Evolutionary conservation across 495 filamentous ascomycete genomes (phyloP), one percentile per base, ranked within the genome.

Genomic region (Alectoria sarmentosa): DNA sequence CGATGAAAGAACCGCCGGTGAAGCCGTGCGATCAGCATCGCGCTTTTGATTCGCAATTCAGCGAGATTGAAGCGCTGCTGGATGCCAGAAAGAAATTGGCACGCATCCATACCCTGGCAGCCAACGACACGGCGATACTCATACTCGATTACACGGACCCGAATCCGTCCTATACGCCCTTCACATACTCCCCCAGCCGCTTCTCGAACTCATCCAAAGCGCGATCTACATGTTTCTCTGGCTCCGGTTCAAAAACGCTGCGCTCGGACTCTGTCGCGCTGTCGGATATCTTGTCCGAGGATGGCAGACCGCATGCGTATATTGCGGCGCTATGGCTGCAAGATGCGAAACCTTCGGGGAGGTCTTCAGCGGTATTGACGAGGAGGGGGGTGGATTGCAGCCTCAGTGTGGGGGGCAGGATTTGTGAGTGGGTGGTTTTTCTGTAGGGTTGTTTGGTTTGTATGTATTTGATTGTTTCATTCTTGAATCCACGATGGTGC

Each of bases 381-480:
- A 30, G 13, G 38, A 38, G 26, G 2, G 23, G 48, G 17, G 32
- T 54, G 17, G 61, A 63, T 13, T 63, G 61, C 15, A 49, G 37
- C 6, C 11, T 23, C 14, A 10, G 15, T 0, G 11, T 41, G 9
- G 38, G 5, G 4, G 52, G 61, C 13, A 10, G 6, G n/a, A 21
- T n/a, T 1, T 57, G n/a, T 42, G 49, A 63, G 21, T 63, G 61
- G 61, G 48, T 56, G 1, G 41, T 63, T 9, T 54, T 63, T n/a
- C 28, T 63, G 28, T 63, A 44, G 38, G 6, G 4, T 55, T 30
- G 8, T 32, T 14, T 13, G 13, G 23, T 14, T 9, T 41, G 5
- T 41, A 28, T 49, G 17, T 28, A 23, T 26, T 26, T 49, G 14
- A 41, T 41, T 9, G 3, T 41, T 2, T 41, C 2, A 17, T 14